A percentile compares a stretch with the other conserved stretches of the same genome.
phyloP scores from a whole-genome alignment of 2,329 filamentous ascomycete genomes.

The Cladosporium sphaerospermum region DNA sequence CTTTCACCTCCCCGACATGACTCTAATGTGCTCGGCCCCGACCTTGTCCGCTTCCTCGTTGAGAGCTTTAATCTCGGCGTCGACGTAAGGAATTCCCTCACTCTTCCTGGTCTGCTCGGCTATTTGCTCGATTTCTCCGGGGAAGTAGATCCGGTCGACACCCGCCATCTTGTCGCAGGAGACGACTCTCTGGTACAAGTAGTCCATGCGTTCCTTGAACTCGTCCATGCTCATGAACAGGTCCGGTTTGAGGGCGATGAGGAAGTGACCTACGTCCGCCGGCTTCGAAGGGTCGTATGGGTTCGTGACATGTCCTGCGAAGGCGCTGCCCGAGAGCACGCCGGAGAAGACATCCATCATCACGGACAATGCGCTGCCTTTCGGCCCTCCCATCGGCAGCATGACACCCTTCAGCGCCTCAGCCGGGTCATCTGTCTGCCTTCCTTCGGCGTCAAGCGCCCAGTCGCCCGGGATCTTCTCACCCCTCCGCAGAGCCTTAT shows the following conservation, averaged over 20 bases:
- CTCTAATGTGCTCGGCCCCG: slow-evolving; percentile 20
- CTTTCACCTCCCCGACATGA: not conserved
- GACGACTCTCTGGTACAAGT: slow-evolving; percentile 50
- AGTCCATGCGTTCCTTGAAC: slow-evolving; percentile 46
- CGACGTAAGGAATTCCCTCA: slow-evolving; percentile 45
- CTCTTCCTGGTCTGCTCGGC: slow-evolving; percentile 36
- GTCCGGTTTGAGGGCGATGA: slow-evolving; percentile 33
- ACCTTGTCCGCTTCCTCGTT: slow-evolving; percentile 45
- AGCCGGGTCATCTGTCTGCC: slow-evolving; percentile 50
- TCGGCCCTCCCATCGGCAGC: slow-evolving; percentile 80
- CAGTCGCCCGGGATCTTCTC: slow-evolving; percentile 67
- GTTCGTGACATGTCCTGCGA: slow-evolving; percentile 68
- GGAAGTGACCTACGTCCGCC: slow-evolving; percentile 32
- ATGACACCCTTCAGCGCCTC: slow-evolving; percentile 70
- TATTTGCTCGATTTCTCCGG: slow-evolving; percentile 52
- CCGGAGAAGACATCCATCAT: slow-evolving; percentile 85
- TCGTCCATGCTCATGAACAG: slow-evolving; percentile 31
- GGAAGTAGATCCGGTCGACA: slow-evolving; percentile 52
- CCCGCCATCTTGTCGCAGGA: slow-evolving; percentile 47
- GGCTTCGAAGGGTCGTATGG: slow-evolving; percentile 61
- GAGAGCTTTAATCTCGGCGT: slow-evolving; percentile 43
- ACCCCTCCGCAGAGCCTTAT: slow-evolving; percentile 61
- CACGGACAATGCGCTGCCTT: slow-evolving; percentile 68
- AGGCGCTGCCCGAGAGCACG: slow-evolving; percentile 68
- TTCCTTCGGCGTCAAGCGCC: slow-evolving; percentile 67